Percentiles rank a stretch among this genome's conserved stretches.
These are phyloP conservation scores for Akanthomyces uredinophilus DNA, from an alignment of 2,329 filamentous ascomycete species.

Conservation along the genomic window DNA sequence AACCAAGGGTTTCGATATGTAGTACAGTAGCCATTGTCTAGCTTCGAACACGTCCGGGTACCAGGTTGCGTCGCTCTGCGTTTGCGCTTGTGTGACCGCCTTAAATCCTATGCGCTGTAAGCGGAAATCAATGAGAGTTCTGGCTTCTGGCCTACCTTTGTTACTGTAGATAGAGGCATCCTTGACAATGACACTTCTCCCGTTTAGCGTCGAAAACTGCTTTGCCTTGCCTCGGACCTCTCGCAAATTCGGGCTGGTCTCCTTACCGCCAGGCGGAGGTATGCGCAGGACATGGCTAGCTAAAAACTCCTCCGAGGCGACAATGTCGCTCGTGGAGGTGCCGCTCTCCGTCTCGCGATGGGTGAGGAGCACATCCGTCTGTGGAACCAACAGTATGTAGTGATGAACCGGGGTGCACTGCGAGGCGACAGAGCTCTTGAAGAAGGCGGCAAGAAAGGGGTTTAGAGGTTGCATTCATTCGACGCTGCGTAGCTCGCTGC, in stretches of 20 bases:
- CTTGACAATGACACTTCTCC: conserved; percentile 88
- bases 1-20: conserved; percentile 83
- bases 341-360: conserved; percentile 83
- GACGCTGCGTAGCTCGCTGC: conserved; percentile 18
- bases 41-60: conserved; percentile 86
- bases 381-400: conserved; percentile 89
- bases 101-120: conserved; percentile 66
- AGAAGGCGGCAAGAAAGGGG: conserved; percentile 97
- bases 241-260: conserved; percentile 59
- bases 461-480: conserved; percentile 91
- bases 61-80: conserved; percentile 79
- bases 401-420: conserved; percentile 91
- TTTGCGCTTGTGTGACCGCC: conserved; percentile 78
- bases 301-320: conserved; percentile 88
- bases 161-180: conserved; percentile 92
- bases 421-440: conserved; percentile 85
- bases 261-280: conserved; percentile 54
- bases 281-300: conserved; percentile 94
- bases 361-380: conserved; percentile 85
- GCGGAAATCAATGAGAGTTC: not conserved
- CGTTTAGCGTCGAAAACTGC: conserved; percentile 89
- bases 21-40: conserved; percentile 94
- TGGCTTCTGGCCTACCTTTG: conserved; percentile 61
- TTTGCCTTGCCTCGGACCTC: conserved; percentile 91
- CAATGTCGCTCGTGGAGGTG: conserved; percentile 69